Percentiles rank a stretch among this genome's conserved stretches.
These are phyloP conservation scores for Clarireedia hainanense DNA, from an alignment of 2,329 filamentous ascomycete species.

Conservation along the genomic window DNA sequence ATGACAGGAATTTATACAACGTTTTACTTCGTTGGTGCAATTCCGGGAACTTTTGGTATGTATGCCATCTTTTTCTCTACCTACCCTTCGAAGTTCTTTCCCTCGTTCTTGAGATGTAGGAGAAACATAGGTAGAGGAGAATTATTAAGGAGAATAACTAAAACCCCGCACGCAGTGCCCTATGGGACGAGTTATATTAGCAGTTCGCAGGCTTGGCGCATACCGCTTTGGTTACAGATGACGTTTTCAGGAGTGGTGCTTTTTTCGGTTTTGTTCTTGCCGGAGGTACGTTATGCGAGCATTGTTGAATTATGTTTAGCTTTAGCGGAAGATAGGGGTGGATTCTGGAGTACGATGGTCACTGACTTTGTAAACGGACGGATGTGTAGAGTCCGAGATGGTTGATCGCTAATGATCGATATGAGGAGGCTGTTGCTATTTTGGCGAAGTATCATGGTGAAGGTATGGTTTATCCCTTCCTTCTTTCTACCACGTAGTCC, in stretches of 20 bases:
- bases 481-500: neutral
- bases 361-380: neutral
- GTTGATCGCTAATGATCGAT: constrained; percentile 47
- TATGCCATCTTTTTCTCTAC: neutral
- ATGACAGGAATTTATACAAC: constrained; percentile 27
- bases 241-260: constrained; percentile 20
- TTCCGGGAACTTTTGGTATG: constrained; percentile 14
- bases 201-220: constrained; percentile 22
- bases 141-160: neutral
- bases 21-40: constrained; percentile 20
- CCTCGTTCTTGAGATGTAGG: no score
- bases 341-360: neutral
- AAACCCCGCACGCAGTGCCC: neutral
- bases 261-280: constrained; percentile 40
- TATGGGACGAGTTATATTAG: constrained; percentile 6
- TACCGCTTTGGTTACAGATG: constrained; percentile 31
- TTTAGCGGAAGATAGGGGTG: neutral
- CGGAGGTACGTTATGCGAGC: constrained; percentile 35
- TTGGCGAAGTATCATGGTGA: constrained; percentile 51
- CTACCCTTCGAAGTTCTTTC: no score
- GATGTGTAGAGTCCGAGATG: constrained; percentile 37
- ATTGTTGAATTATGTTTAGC: neutral
- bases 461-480: constrained; percentile 20
- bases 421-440: constrained; percentile 46
- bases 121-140: no score